Base-by-base conservation (phyloP, 257 asterid genomes). In the Solanum etuberosum region DNA sequence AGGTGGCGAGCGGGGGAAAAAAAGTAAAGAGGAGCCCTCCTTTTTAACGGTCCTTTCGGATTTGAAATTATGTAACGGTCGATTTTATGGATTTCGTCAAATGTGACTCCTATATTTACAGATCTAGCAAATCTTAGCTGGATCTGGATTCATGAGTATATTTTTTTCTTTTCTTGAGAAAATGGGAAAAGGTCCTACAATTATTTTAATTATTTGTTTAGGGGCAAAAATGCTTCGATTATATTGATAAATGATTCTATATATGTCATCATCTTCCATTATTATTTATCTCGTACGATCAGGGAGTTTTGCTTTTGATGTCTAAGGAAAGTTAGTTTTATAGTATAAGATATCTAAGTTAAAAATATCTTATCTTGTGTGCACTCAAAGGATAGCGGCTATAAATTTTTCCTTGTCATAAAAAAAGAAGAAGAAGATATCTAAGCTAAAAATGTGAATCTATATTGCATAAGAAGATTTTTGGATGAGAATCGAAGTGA, bases 41-140 rank as follows among this genome's bases (percentile, higher is more conserved):
- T 59, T 48, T 81, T 78, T 59, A 92, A 92, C 91, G 95, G 93
- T 91, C 91, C 65, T 31, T 31, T 90, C 40, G 59, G 8, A 42
- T 91, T 92, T 90, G 86, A 80, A 89, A 92, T 84, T 76, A 68
- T 32, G 81, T 61, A 93, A 93, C 96, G 96, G 94, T 91, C 95
- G 89, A 84, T 89, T 86, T 72, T 48, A 48, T 48, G 57, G 21
- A 25, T 43, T 87, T 35, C 13, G 34, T 23, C 61, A 63, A 35
- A 27, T 72, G 78, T 71, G 68, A 10, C 21, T 43, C 35, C 23
- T 51, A 51, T 40, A 40, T 77, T 77, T 42, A 57, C 21, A 43
- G 18, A 78, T 78, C 65, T 43, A 78, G 40, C 15, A 32, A 25
- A 27, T 43, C 63, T 32, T 78, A 78, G 38, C 65, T 78, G 84